These are phyloP conservation scores for Hypsizygus marmoreus DNA, from an alignment of 768 basidiomycete genomes.

Conservation along the genomic window DNA sequence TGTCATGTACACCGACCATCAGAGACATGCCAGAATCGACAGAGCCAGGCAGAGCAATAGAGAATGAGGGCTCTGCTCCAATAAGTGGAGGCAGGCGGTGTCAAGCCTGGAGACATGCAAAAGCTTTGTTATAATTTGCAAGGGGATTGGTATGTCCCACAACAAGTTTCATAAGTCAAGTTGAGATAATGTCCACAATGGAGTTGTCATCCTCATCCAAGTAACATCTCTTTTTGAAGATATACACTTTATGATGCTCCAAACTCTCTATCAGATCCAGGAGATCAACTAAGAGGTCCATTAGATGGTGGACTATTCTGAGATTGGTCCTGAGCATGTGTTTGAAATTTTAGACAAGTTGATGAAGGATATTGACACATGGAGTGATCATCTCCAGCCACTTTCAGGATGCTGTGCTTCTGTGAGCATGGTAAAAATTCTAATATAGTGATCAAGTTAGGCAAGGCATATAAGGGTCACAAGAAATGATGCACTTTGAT, in stretches of 20 bases:
- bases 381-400: constrained; percentile 33
- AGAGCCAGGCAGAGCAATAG: neutral
- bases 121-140: constrained; percentile 24
- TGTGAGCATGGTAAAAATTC: constrained; percentile 31
- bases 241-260: constrained; percentile 20
- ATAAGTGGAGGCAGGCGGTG: constrained; percentile 8
- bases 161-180: constrained; percentile 19
- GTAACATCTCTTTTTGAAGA: constrained; percentile 9
- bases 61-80: neutral
- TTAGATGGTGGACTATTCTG: constrained; percentile 29
- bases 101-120: constrained; percentile 18
- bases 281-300: constrained; percentile 32
- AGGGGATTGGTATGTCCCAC: constrained; percentile 25
- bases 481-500: no score
- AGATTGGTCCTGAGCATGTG: constrained; percentile 29
- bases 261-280: constrained; percentile 21
- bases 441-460: no score
- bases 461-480: no score
- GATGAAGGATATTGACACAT: constrained; percentile 22
- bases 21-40: no score
- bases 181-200: constrained; percentile 15
- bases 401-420: constrained; percentile 34
- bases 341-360: constrained; percentile 20
- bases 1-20: no score
- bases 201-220: constrained; percentile 15